Evolutionary conservation across 163 green algal genomes (phyloP), one percentile per base, ranked within the genome.

Genomic region (Chloroidium sp.): DNA sequence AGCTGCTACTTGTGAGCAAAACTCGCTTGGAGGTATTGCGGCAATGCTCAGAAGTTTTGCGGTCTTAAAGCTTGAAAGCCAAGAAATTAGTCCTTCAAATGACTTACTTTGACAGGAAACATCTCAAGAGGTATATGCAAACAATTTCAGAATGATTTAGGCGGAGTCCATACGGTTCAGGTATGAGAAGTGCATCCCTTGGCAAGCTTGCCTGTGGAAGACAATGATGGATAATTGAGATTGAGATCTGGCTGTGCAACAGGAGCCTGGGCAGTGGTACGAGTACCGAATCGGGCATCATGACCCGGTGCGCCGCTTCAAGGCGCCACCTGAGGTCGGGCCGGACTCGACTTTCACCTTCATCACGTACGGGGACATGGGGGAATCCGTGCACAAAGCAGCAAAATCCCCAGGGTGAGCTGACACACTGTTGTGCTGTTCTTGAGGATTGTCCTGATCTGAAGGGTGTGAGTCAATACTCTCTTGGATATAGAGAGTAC

Each of bases 321-420:
- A 62, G 0, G 85, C 86, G 2, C 59, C 85, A 0, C 81, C 83
- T 2, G 13, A 74, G 3, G 12, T 78, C 12, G 81, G 75, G 14
- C 87, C 82, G n/a, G 61, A 80, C 60, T 75, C 62, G 3, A 14
- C 69, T 75, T 80, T 89, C 74, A 69, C 61, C n/a, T 90, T 91
- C 78, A 59, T 89, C 0, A 83, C 84, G 14, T 90, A 86, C 76
- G 88, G 84, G 0, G 87, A 91, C 79, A 89, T 89, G 87, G 87
- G 87, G 0, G 85, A 89, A 69, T 77, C 77, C 1, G 76, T 82
- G 59, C 84, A 91, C 81, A 68, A 60, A 0, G 57, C 59, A 2
- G 85, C 83, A 72, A 91, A 91, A 80, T 86, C 82, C 2, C 85
- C 85, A 13, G 87, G 86, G 86, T 90, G 69, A 61, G 79, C 69